Conservation (phyloP, 2,329 filamentous ascomycete species). For the Colletotrichum aenigma region DNA sequence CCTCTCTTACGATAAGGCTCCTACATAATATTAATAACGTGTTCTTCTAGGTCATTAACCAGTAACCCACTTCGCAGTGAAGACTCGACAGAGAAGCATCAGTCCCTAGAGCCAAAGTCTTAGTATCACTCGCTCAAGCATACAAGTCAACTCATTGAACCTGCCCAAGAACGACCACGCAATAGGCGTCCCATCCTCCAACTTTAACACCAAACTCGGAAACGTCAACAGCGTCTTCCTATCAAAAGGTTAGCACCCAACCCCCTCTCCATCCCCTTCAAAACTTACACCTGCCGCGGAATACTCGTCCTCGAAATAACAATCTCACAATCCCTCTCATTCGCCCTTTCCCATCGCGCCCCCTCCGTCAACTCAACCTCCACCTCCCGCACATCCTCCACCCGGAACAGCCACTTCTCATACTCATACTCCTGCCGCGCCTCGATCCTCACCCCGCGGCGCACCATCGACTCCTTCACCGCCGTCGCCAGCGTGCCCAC, state of each 20-base stretch:
- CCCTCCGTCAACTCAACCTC: constrained; percentile 43
- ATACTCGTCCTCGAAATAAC: constrained; percentile 61
- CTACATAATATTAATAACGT: constrained; percentile 25
- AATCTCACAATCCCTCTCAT: constrained; percentile 57
- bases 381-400: constrained; percentile 44
- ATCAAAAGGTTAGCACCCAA: not conserved
- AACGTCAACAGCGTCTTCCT: constrained; percentile 47
- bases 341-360: constrained; percentile 60
- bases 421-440: constrained; percentile 35
- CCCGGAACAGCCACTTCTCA: constrained; percentile 64
- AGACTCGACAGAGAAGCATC: constrained; percentile 67
- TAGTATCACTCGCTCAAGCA: no score
- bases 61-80: constrained; percentile 43
- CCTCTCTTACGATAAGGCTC: constrained; percentile 63
- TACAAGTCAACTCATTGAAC: no score
- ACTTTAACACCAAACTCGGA: constrained; percentile 52
- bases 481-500: constrained; percentile 36
- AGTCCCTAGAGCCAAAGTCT: constrained; percentile 42
- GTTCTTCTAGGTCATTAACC: not conserved
- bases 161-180: constrained; percentile 68
- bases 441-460: constrained; percentile 22
- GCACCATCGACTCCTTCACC: constrained; percentile 18
- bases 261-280: no score
- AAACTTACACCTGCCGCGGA: constrained; percentile 54
- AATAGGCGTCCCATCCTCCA: constrained; percentile 51